phyloP scores from a whole-genome alignment of 805 yeast species.

The Nakazawaea ernobii region DNA sequence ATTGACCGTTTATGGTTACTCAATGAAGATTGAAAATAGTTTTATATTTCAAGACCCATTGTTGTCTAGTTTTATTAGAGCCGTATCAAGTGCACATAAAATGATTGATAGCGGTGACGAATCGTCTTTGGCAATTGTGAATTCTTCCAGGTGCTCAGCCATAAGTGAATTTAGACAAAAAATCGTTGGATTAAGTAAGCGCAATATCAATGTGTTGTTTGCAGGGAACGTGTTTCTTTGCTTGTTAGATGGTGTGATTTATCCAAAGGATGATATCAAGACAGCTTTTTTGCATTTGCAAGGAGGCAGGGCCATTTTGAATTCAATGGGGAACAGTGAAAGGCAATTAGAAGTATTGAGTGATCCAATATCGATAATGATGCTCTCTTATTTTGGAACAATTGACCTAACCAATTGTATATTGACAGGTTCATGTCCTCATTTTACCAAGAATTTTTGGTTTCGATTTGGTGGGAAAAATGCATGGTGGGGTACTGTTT shows the following conservation, averaged over 20 bases:
- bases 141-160: slow-evolving; percentile 10
- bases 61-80: slow-evolving; percentile 15
- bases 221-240: slow-evolving; percentile 19
- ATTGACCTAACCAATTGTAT: slow-evolving; percentile 22
- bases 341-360: slow-evolving; percentile 7
- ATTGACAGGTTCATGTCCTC: slow-evolving; percentile 17
- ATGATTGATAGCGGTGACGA: slow-evolving; percentile 7
- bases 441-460: slow-evolving; percentile 18
- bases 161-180: slow-evolving; percentile 10
- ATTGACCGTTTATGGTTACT: slow-evolving; percentile 18
- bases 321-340: slow-evolving; percentile 12
- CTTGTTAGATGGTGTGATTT: slow-evolving; percentile 21
- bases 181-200: slow-evolving; percentile 8
- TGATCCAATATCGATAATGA: slow-evolving; percentile 14
- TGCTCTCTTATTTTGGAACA: slow-evolving; percentile 22
- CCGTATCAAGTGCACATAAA: slow-evolving; percentile 20
- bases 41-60: slow-evolving; percentile 11
- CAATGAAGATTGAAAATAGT: not conserved
- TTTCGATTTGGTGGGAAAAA: slow-evolving; percentile 16
- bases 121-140: not conserved
- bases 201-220: slow-evolving; percentile 14
- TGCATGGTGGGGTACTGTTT: slow-evolving; percentile 24
- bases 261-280: slow-evolving; percentile 11
- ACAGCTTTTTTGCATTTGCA: slow-evolving; percentile 16
- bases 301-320: slow-evolving; percentile 21